Percentiles rank a stretch among this genome's conserved stretches.
Conservation (phyloP, 2,329 filamentous ascomycete genomes). For the Aspergillus sp. region DNA sequence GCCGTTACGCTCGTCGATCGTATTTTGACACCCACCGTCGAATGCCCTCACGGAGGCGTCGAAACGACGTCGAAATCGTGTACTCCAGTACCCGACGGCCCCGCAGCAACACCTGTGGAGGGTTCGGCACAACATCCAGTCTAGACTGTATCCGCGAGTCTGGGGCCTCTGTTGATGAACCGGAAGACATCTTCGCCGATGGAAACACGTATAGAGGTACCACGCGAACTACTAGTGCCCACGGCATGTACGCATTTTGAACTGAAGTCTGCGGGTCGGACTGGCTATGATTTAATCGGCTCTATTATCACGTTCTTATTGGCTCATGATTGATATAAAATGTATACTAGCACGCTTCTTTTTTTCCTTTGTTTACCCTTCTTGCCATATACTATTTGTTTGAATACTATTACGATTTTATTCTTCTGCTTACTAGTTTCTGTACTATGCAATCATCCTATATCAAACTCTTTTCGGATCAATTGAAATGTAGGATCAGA, state of each 20-base stretch:
- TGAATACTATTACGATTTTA: not conserved
- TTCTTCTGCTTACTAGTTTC: not conserved
- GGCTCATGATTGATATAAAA: not conserved
- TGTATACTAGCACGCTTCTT: not conserved
- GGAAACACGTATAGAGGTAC: slow-evolving; percentile 33
- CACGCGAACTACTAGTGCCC: slow-evolving; percentile 25
- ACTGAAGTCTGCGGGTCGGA: slow-evolving; percentile 28
- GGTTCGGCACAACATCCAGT: slow-evolving; percentile 17
- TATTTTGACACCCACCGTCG: slow-evolving; percentile 23
- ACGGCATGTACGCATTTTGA: slow-evolving; percentile 21
- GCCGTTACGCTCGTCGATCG: slow-evolving; percentile 26
- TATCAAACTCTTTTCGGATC: not conserved
- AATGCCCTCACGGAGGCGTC: slow-evolving; percentile 26
- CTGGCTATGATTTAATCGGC: not conserved
- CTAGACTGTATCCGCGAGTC: slow-evolving; percentile 37
- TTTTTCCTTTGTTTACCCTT: not conserved
- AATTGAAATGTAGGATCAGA: not conserved
- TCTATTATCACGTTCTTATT: not conserved
- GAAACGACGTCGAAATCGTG: slow-evolving; percentile 36
- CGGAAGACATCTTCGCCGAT: slow-evolving; percentile 20
- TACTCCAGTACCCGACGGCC: slow-evolving; percentile 38
- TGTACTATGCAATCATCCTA: not conserved
- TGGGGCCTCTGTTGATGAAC: slow-evolving; percentile 31
- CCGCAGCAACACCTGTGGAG: slow-evolving; percentile 36
- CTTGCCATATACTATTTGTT: not conserved